Evolutionary conservation across 345 rosid genomes (phyloP).

Genomic region (Barbarea vulgaris): DNA sequence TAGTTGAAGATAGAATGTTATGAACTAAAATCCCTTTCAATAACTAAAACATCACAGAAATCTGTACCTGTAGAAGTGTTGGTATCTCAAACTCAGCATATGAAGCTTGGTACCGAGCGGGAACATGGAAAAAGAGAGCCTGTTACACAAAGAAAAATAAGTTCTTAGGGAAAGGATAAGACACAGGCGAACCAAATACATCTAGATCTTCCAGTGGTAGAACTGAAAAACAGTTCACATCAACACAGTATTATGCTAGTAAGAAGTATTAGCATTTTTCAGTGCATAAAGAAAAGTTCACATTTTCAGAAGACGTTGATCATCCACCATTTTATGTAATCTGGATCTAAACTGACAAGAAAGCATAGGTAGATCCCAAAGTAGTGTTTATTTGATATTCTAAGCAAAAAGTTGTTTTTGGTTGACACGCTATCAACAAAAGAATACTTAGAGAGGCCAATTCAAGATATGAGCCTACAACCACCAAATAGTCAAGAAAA

Average conservation of each 20-base stretch:
- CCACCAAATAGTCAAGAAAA: slow-evolving; percentile 29
- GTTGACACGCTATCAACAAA: slow-evolving; percentile 15
- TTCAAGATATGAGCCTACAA: slow-evolving; percentile 6
- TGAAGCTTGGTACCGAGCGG: slow-evolving; percentile 79
- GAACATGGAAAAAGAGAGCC: slow-evolving; percentile 89
- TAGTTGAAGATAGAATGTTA: slow-evolving; percentile 35
- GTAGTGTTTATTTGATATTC: background rate
- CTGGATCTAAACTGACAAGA: slow-evolving; percentile 8
- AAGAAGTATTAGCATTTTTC: background rate
- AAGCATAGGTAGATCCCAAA: slow-evolving; percentile 12
- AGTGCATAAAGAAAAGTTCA: background rate
- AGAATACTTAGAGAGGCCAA: slow-evolving; percentile 1
- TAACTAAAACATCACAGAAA: slow-evolving; percentile 16
- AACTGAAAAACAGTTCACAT: background rate
- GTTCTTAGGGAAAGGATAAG: slow-evolving; percentile 23
- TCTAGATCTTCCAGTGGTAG: background rate
- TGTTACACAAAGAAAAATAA: slow-evolving; percentile 44
- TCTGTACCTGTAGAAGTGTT: slow-evolving; percentile 79
- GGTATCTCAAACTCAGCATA: slow-evolving; percentile 91
- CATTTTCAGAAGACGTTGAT: slow-evolving; percentile 13
- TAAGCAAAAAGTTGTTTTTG: background rate
- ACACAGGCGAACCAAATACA: background rate
- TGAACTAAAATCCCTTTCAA: background rate
- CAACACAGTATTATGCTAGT: slow-evolving; percentile 1
- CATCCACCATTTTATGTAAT: slow-evolving; percentile 20